Evolutionary conservation across 1,139 yeast species (phyloP).

Genomic region (Sugiyamaella paludigena): DNA sequence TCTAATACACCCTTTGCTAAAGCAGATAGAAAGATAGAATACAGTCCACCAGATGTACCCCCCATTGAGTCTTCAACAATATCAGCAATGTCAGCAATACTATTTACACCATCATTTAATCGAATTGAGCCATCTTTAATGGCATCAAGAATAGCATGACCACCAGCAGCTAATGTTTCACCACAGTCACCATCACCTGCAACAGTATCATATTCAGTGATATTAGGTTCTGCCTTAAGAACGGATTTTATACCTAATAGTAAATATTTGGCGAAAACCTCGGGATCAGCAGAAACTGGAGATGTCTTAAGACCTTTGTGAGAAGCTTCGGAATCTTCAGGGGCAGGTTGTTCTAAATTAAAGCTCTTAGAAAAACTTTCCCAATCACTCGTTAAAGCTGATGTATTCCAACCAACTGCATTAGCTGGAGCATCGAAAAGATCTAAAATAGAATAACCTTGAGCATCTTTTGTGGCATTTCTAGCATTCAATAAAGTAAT

Average conservation of each 20-base stretch:
- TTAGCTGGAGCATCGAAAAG: conserved; percentile 65
- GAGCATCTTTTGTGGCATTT: conserved; percentile 35
- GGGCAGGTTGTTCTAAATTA: conserved; percentile 39
- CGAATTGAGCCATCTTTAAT: conserved; percentile 43
- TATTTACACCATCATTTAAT: conserved; percentile 50
- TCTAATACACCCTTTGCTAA: conserved; percentile 51
- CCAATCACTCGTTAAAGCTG: conserved; percentile 38
- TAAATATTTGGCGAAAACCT: conserved; percentile 42
- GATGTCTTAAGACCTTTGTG: conserved; percentile 20
- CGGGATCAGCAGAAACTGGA: conserved; percentile 44
- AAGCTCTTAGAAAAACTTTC: conserved; percentile 39
- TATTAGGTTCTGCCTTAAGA: conserved; percentile 65
- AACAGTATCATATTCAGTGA: conserved; percentile 79
- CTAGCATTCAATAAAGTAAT: conserved; percentile 70
- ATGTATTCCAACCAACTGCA: conserved; percentile 78
- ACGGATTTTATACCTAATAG: conserved; percentile 51
- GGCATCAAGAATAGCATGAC: conserved; percentile 62
- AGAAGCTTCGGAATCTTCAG: conserved; percentile 20
- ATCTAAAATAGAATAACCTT: conserved; percentile 33
- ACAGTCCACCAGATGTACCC: conserved; percentile 93
- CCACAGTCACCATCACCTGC: conserved; percentile 99
- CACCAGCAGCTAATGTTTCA: conserved; percentile 81
- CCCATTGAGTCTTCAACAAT: conserved; percentile 90
- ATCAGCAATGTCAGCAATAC: conserved; percentile 63
- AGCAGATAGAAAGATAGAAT: conserved; percentile 76